Conservation (phyloP, 2,329 filamentous ascomycete species). For the Exophiala alcalophila region DNA sequence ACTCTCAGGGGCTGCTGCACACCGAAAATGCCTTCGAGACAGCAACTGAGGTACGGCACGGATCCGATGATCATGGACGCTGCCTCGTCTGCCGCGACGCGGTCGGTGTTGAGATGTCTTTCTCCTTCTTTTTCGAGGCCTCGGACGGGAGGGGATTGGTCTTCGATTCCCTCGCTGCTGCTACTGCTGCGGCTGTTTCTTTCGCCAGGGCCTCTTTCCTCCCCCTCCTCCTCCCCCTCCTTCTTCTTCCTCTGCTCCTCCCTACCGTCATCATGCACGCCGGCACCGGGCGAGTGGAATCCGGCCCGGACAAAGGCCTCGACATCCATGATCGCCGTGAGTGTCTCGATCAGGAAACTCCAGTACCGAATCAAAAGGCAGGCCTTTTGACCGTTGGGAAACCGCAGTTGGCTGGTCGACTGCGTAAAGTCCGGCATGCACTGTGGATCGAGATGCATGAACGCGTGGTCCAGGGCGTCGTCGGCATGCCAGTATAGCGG, state of each 20-base stretch:
- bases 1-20: conserved; percentile 6
- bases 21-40: conserved; percentile 10
- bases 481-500: conserved; percentile 8
- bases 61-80: conserved; percentile 4
- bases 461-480: neutral
- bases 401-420: conserved; percentile 1
- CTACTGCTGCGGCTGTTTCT: too few relatives aligned
- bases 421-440: neutral
- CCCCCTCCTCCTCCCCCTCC: too few relatives aligned
- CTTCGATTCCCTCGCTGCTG: too few relatives aligned
- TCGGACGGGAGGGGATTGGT: neutral
- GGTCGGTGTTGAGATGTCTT: conserved; percentile 1
- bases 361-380: conserved; percentile 5
- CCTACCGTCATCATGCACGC: too few relatives aligned
- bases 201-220: too few relatives aligned
- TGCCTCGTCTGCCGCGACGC: neutral
- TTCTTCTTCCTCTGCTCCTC: too few relatives aligned
- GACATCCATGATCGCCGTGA: conserved; percentile 5
- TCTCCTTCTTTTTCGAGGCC: too few relatives aligned
- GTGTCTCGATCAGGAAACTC: conserved; percentile 3
- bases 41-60: conserved; percentile 4
- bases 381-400: conserved; percentile 6
- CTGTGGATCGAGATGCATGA: neutral
- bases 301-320: too few relatives aligned
- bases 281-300: too few relatives aligned